Conservation (phyloP, 2,329 filamentous ascomycete species). For the Phaeosphaeria sp. region DNA sequence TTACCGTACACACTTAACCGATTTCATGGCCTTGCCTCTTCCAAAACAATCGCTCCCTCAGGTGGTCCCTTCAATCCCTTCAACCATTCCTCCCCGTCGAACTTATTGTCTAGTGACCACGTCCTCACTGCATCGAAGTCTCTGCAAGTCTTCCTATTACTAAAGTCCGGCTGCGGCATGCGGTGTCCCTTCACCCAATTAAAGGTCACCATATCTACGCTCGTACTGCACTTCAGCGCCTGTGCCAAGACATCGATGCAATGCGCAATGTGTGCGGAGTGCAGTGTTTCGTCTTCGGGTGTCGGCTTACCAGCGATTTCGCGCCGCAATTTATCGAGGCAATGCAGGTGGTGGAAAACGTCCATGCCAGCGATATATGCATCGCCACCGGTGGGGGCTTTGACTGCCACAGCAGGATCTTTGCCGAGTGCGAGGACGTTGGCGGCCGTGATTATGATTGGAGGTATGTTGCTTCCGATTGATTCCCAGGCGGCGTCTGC, state of each 20-base stretch:
- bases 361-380: conserved; percentile 15
- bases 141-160: conserved; percentile 9
- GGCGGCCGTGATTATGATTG: conserved; percentile 8
- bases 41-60: conserved; percentile 1
- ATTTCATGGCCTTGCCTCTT: background rate
- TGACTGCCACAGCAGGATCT: conserved; percentile 10
- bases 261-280: conserved; percentile 10
- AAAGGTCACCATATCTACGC: conserved; percentile 12
- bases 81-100: conserved; percentile 3
- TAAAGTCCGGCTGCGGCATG: conserved; percentile 15
- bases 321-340: conserved; percentile 11
- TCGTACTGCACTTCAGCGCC: conserved; percentile 8
- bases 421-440: conserved; percentile 11
- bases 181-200: conserved; percentile 14
- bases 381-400: conserved; percentile 7
- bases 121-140: conserved; percentile 11
- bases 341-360: conserved; percentile 16
- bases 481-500: conserved; percentile 10
- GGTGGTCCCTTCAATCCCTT: conserved; percentile 5
- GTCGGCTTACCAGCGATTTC: conserved; percentile 9
- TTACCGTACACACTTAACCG: too few relatives aligned
- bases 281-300: conserved; percentile 7
- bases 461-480: conserved; percentile 8
- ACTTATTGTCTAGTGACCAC: conserved; percentile 7
- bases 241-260: conserved; percentile 9